Conservation (phyloP, 768 basidiomycete genomes). For the Agrocybe chaxingu region DNA sequence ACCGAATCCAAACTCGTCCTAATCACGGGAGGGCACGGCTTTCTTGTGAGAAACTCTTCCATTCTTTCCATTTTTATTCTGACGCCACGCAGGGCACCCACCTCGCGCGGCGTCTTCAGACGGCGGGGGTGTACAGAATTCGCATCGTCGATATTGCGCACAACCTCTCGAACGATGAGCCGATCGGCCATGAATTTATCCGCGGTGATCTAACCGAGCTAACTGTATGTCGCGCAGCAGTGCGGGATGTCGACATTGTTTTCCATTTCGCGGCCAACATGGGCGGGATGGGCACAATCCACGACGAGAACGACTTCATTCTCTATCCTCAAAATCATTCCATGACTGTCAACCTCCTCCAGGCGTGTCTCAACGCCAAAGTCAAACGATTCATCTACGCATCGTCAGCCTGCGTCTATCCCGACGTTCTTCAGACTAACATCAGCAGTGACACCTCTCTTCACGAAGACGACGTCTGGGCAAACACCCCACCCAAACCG, state of each 20-base stretch:
- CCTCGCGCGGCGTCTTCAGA: slow-evolving; percentile 36
- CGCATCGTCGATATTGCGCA: slow-evolving; percentile 40
- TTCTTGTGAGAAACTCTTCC: slow-evolving; percentile 38
- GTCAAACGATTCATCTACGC: slow-evolving; percentile 50
- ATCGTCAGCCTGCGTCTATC: slow-evolving; percentile 61
- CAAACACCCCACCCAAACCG: slow-evolving; percentile 32
- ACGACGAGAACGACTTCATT: slow-evolving; percentile 41
- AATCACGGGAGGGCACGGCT: slow-evolving; percentile 51
- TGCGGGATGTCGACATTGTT: slow-evolving; percentile 40
- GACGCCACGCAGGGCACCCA: slow-evolving; percentile 43
- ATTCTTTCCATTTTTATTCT: background rate
- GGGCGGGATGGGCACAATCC: slow-evolving; percentile 67
- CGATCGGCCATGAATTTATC: slow-evolving; percentile 31
- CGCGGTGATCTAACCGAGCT: slow-evolving; percentile 45
- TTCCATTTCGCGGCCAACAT: slow-evolving; percentile 60
- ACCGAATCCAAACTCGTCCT: slow-evolving; percentile 21
- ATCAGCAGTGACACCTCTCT: slow-evolving; percentile 36
- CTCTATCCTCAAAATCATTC: slow-evolving; percentile 48
- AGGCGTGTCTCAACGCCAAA: slow-evolving; percentile 31
- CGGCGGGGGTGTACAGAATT: slow-evolving; percentile 27
- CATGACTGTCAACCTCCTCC: slow-evolving; percentile 48
- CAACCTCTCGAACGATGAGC: slow-evolving; percentile 17
- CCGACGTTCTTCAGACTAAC: slow-evolving; percentile 35
- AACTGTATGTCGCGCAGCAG: slow-evolving; percentile 31
- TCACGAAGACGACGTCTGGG: slow-evolving; percentile 42